Evolutionary conservation across 805 yeast species (phyloP), one percentile per base, ranked within the genome.

Genomic region (Starmera caribaea): DNA sequence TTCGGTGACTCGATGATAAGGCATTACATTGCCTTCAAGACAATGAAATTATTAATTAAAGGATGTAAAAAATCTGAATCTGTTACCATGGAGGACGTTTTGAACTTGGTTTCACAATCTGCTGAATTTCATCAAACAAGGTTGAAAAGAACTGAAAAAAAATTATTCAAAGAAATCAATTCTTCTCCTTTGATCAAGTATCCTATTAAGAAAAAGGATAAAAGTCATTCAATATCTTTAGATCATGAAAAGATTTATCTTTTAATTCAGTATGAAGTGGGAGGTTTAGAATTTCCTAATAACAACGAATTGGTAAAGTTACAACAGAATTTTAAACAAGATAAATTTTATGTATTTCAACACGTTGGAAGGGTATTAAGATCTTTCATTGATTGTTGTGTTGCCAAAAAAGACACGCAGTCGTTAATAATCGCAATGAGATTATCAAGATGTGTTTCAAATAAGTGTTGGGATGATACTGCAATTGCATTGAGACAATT

Each of bases 391-490:
- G 79, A 74, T 32, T 58, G 68, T 14, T 68, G 63, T 40, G 46
- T 60, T 16, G 64, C 55, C 12, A 67, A 59, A 38, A 53, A 57
- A 21, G 78, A 73, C 48, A 65, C 67, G 0, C 45, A 48, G 1
- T 69, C 79, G 0, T 51, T 72, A 34, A 45, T 55, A 16, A 63
- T 58, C 34, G 45, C 69, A 3, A 46, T 74, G 7, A 55, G 53
- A 35, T 42, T 76, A 8, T 45, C 53, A 3, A 53, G 77, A 40
- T 65, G 70, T 32, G 41, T 71, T 1, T 52, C 50, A 35, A 72
- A 73, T 0, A 62, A 58, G 41, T 62, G 75, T 13, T 74, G 81
- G 81, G 79, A 73, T 43, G 67, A 65, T 38, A 49, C 68, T 0
- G 51, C 70, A 0, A 59, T 63, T 50, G 65, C 65, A 4, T 49